These are phyloP conservation scores for Rhododendron williamsianum DNA, from an alignment of 148 eudicot genomes.

Conservation along the genomic window DNA sequence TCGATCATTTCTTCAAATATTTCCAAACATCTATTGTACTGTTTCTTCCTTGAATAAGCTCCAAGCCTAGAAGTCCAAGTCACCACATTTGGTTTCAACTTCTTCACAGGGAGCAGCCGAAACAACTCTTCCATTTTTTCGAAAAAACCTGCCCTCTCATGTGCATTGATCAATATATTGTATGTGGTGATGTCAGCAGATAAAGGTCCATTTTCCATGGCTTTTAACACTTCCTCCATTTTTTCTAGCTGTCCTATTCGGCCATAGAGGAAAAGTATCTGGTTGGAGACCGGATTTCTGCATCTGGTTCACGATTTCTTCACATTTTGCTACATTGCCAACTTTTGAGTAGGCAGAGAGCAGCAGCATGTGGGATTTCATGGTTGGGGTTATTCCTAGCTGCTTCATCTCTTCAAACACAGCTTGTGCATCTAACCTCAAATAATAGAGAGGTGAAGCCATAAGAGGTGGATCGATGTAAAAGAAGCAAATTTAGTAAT, in stretches of 20 bases:
- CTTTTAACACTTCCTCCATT: slow-evolving; percentile 70
- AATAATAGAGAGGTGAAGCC: background rate
- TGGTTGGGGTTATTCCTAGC: slow-evolving; percentile 64
- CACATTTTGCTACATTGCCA: slow-evolving; percentile 52
- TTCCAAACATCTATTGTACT: slow-evolving; percentile 55
- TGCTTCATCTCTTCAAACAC: slow-evolving; percentile 61
- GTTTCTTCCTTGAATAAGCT: slow-evolving; percentile 80
- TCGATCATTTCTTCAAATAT: slow-evolving; percentile 87
- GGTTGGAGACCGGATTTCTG: slow-evolving; percentile 61
- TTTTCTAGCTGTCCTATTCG: slow-evolving; percentile 58
- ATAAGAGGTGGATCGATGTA: background rate
- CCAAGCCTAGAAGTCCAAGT: slow-evolving; percentile 93
- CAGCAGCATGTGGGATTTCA: slow-evolving; percentile 90
- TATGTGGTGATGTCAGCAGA: slow-evolving; percentile 64
- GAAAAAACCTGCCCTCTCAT: too few species aligned
- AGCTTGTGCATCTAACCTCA: slow-evolving; percentile 64
- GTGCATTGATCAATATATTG: slow-evolving; percentile 67
- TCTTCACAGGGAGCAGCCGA: slow-evolving; percentile 31
- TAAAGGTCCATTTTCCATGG: slow-evolving; percentile 47
- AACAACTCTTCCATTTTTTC: too few species aligned
- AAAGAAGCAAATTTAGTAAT: background rate
- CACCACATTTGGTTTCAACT: slow-evolving; percentile 63
- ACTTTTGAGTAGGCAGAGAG: slow-evolving; percentile 67
- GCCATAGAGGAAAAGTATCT: slow-evolving; percentile 72
- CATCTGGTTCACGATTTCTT: slow-evolving; percentile 64